Evolutionary conservation across 176 grass and related monocot species (phyloP), one percentile per base, ranked within the genome.

Genomic region (Guadua angustifolia): DNA sequence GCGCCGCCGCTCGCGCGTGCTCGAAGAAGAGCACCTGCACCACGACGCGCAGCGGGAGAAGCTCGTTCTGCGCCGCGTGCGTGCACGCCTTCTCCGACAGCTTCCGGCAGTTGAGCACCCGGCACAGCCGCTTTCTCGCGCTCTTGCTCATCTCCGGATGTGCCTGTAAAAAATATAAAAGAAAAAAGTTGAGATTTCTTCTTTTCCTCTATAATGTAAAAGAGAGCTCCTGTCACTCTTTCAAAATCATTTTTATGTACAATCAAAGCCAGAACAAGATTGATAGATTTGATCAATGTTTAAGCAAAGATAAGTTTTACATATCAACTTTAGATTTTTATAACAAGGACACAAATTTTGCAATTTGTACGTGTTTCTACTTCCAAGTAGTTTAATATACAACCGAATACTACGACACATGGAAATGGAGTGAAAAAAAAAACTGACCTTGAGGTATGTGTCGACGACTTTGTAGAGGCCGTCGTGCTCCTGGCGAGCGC

Each of bases 1-100:
- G 21, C 82, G 87, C 87, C 78, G 85, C 91, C 0, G 97, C 79
- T 29, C 97, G 97, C 36, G 91, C 94, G 58, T 92, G 93, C 83
- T 99, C 97, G 73, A 94, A 99, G 93, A 99, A 99, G 33, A 99
- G 89, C 68, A 99, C 97, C 81, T 99, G 97, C 82, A 99, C 89
- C 0, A 99, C 91, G 24, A 99, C 88, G 45, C 97, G 81, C 11
- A 99, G 88, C 5, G 97, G 97, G 46, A 99, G 91, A 3, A 92
- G 75, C 81, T 96, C 93, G 59, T 99, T 99, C 88, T 94, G 93
- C n/a, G 91, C 93, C 19, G 97, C 97, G 77, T 99, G 91, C 81
- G 91, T 60, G 84, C 93, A 94, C 63, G 91, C 89, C 78, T 95
- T 92, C 40, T 96, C 81, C 10, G 97, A 96, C 74, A 99, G 91